Conservation (phyloP, 2,329 filamentous ascomycete genomes). For the Lecanicillium sp. region DNA sequence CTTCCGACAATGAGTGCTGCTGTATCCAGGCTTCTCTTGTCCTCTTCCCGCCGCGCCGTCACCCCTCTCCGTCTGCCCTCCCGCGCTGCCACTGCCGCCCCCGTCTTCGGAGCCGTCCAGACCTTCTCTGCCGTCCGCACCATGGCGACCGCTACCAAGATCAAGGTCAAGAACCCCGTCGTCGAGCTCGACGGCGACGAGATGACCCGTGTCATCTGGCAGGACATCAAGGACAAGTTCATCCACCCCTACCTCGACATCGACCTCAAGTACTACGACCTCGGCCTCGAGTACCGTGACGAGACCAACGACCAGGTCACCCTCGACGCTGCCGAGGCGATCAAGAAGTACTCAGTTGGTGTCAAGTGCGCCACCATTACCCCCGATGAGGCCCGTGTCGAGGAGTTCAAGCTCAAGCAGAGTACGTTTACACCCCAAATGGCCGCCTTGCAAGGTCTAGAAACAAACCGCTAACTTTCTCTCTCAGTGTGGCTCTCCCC, state of each 20-base stretch:
- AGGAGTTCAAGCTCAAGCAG: conserved; percentile 98
- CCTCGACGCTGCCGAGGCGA: conserved; percentile 87
- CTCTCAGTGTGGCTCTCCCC: conserved; percentile 91
- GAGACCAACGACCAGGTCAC: conserved; percentile 96
- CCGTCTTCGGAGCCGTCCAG: conserved; percentile 45
- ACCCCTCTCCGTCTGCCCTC: conserved; percentile 20
- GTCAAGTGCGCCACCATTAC: conserved; percentile 99
- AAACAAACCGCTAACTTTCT: conserved; percentile 5
- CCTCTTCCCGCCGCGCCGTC: conserved; percentile 17
- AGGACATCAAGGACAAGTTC: conserved; percentile 98
- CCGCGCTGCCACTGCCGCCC: conserved; percentile 26
- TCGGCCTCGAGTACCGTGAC: conserved; percentile 90
- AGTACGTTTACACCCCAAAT: conserved; percentile 52
- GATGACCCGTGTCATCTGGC: conserved; percentile 99
- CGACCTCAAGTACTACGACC: conserved; percentile 96
- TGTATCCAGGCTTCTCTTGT: conserved; percentile 4
- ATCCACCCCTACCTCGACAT: conserved; percentile 94
- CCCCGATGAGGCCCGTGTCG: conserved; percentile 88
- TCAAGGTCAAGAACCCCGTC: conserved; percentile 98
- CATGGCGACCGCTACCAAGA: conserved; percentile 66
- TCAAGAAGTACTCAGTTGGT: conserved; percentile 97
- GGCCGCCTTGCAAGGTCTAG: too few relatives aligned
- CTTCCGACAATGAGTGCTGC: conserved; percentile 5
- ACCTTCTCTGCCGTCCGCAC: conserved; percentile 52
- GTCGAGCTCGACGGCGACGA: conserved; percentile 92